Evolutionary conservation across 441 rosid genomes (phyloP), one percentile per base, ranked within the genome.

Genomic region (Gossypium trilobum): DNA sequence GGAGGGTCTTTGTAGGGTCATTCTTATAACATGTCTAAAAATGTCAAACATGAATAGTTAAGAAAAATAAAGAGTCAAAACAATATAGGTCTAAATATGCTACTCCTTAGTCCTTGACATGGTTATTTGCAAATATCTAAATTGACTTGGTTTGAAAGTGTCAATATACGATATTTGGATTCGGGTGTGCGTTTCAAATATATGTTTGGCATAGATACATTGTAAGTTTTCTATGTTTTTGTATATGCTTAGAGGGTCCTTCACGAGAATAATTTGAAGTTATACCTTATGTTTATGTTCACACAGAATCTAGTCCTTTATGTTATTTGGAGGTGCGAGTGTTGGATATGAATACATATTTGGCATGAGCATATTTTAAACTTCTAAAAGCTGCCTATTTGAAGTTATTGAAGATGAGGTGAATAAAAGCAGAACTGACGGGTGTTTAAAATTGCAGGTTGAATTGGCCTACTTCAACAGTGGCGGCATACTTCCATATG

Each of bases 401-500:
- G 25, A 16, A 6, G 16, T 20, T 51, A 1, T 22, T 11, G 68
- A 57, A 66, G 10, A 10, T 31, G 48, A 57, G 4, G 17, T 6
- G 14, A 46, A 19, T n/a, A 42, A 44, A 39, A 54, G 20, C 22
- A 31, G n/a, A 58, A 29, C 61, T 52, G 14, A 59, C 16, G 11
- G 11, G 1, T 25, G 31, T 44, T 66, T 75, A 13, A 7, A 52
- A 60, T 61, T 80, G 73, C 82, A 94, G 99, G 99, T 95, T 80
- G 99, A 95, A 65, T 82, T 95, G 91, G 95, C 78, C 0, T 92
- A 95, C 78, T 92, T 88, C 84, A 79, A 85, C 73, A 82, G 89
- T 42, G 99, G 98, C 66, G 99, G 98, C 16, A 95, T 95, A 16
- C 96, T 92, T 78, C 97, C 96, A 5, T 92, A 89, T 42, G 97